Base-by-base conservation (phyloP, 495 filamentous ascomycete species). In the Thermothielavioides terrestris region DNA sequence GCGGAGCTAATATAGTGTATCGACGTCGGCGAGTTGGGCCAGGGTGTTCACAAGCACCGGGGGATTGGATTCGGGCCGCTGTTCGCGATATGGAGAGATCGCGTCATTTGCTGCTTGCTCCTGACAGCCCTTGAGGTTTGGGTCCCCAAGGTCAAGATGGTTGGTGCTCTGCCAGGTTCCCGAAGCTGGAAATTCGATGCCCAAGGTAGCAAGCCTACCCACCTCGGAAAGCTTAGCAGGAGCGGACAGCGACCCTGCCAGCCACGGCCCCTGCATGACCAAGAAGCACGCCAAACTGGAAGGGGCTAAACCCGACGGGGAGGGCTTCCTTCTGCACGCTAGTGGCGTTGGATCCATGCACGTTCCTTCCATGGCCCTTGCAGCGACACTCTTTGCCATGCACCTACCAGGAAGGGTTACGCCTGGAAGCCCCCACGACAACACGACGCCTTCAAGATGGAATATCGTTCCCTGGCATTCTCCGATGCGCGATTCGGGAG, bases 201-300 rank as follows among this genome's bases (percentile, higher is more conserved):
- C 27, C 20, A 32, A 11, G 26, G 9, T 49, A 35, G 46, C 25
- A 39, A 32, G 11, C 32, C 15, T 46, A 32, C 30, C 44, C 37
- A n/a, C n/a, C n/a, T n/a, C n/a, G n/a, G n/a, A 18, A 18, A 31
- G 31, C 43, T 42, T 55, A 42, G 47, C 48, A 51, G 47, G 53
- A 32, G 47, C 25, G 47, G 46, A 55, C 46, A 46, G 42, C 39
- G 36, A 31, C 36, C 40, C 21, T 46, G 30, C 43, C 53, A 55
- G 46, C 52, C 52, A 42, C 52, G 35, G 52, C 46, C 52, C 46
- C 52, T 54, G 52, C 38, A 41, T 40, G 12, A 3, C 22, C 30
- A 37, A 39, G 17, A 49, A 39, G 41, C 21, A 14, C 26, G 14
- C 35, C 21, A 49, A 44, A 2, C 36, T 12, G 10, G 31, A 50